A percentile compares a stretch with the other conserved stretches of the same genome.
Evolutionary conservation across 441 rosid genomes (phyloP).

Genomic region (Geranium incanum): DNA sequence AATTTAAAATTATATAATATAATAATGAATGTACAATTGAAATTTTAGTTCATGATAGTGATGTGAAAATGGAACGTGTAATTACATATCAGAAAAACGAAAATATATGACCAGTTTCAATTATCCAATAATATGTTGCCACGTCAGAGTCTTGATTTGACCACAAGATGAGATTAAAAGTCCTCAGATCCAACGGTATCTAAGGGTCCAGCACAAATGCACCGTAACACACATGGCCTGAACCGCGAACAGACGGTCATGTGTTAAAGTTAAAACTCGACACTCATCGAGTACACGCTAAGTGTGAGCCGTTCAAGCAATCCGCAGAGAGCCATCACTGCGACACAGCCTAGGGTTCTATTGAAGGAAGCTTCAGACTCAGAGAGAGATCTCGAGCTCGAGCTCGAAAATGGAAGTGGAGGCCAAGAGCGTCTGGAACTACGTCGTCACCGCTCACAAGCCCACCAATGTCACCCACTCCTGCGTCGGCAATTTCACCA

Average conservation of each 20-base stretch:
- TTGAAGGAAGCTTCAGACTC: conserved; percentile 6
- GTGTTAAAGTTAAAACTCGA: background rate
- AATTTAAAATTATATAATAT: too few relatives aligned
- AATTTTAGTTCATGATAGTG: too few relatives aligned
- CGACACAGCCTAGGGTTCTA: conserved; percentile 4
- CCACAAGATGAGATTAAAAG: background rate
- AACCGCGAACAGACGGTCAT: background rate
- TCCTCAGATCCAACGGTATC: background rate
- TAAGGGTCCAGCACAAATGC: background rate
- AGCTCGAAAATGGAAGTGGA: background rate
- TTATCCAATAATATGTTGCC: background rate
- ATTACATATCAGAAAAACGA: too few relatives aligned
- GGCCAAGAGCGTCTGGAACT: conserved; percentile 83
- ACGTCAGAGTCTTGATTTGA: background rate
- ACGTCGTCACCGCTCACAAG: conserved; percentile 97
- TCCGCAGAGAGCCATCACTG: background rate
- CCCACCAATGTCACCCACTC: conserved; percentile 96
- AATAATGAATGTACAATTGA: too few relatives aligned
- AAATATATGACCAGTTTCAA: too few relatives aligned
- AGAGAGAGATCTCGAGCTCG: background rate
- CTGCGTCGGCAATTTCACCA: conserved; percentile 96
- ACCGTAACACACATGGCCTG: background rate
- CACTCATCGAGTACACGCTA: background rate
- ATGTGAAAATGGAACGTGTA: too few relatives aligned
- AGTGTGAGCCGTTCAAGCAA: background rate